Evolutionary conservation across 352 stramenopile genomes (phyloP).

Genomic region (Lagenidium giganteum): DNA sequence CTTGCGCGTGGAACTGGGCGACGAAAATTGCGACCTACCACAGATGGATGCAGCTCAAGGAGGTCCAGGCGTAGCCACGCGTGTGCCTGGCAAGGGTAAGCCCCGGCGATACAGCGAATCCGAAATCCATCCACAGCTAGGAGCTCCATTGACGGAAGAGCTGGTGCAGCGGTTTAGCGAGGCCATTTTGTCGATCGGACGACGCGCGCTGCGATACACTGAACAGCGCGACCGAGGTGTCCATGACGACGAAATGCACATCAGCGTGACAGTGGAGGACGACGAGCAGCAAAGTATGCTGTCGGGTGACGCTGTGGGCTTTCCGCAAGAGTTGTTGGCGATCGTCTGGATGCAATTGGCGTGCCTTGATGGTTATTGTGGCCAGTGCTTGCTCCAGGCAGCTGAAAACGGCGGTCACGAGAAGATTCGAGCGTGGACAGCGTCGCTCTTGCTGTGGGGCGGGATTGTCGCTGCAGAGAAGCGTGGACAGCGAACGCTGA

Average conservation of each 20-base stretch:
- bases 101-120: conserved; percentile 40
- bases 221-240: conserved; percentile 18
- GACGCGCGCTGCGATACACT: conserved; percentile 35
- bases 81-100: conserved; percentile 3
- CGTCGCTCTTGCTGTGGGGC: conserved; percentile 58
- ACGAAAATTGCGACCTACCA: conserved; percentile 28
- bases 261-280: not conserved
- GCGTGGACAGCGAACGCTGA: conserved; percentile 22
- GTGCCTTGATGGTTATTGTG: conserved; percentile 62
- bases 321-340: conserved; percentile 46
- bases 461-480: conserved; percentile 21
- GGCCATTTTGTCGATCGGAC: conserved; percentile 39
- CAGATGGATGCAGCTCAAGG: not conserved
- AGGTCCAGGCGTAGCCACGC: conserved; percentile 4
- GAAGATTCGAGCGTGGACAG: conserved; percentile 61
- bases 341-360: conserved; percentile 70
- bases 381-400: conserved; percentile 60
- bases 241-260: conserved; percentile 8
- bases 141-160: conserved; percentile 44
- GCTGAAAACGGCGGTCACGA: conserved; percentile 55
- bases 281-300: conserved; percentile 13
- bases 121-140: conserved; percentile 32
- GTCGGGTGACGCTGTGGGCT: conserved; percentile 18
- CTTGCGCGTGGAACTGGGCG: conserved; percentile 43
- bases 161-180: conserved; percentile 48